Conservation (phyloP, 106 monocot genomes). For the Alisma plantagoaquatica region DNA sequence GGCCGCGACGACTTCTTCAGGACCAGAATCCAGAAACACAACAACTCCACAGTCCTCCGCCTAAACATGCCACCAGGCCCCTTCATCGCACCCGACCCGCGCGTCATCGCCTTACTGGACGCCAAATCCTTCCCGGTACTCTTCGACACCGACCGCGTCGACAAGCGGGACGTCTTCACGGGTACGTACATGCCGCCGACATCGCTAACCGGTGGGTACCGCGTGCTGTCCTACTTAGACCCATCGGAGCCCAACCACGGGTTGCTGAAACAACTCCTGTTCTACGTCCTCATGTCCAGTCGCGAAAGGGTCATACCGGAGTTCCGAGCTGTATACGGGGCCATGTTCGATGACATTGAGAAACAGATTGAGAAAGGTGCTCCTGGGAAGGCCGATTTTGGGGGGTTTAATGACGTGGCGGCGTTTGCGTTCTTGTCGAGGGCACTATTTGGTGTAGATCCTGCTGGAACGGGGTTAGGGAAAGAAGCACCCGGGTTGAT, state of each 20-base stretch:
- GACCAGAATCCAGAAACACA: constrained; percentile 4
- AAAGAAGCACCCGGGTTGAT: not conserved
- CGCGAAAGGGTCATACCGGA: not conserved
- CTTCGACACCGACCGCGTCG: constrained; percentile 41
- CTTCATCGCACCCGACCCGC: constrained; percentile 20
- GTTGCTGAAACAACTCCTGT: constrained; percentile 2
- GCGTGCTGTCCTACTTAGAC: constrained; percentile 33
- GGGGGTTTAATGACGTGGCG: not conserved
- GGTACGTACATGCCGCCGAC: constrained; percentile 34
- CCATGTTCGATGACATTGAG: constrained; percentile 1
- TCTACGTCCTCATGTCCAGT: not conserved
- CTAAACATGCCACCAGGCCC: constrained; percentile 33
- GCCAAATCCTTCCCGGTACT: too few relatives aligned
- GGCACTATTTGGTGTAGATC: too few relatives aligned
- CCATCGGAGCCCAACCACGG: constrained; percentile 29
- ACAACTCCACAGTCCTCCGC: constrained; percentile 38
- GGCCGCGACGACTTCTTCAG: constrained; percentile 25
- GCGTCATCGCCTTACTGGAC: constrained; percentile 29
- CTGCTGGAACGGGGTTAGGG: constrained; percentile 2
- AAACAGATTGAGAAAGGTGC: not conserved
- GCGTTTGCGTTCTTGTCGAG: not conserved
- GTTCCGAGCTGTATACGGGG: not conserved
- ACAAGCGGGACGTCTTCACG: constrained; percentile 27
- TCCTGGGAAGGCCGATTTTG: not conserved
- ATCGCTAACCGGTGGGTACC: constrained; percentile 28